Evolutionary conservation across 768 basidiomycete genomes (phyloP).

Genomic region (Termitomyces eurrhizus): DNA sequence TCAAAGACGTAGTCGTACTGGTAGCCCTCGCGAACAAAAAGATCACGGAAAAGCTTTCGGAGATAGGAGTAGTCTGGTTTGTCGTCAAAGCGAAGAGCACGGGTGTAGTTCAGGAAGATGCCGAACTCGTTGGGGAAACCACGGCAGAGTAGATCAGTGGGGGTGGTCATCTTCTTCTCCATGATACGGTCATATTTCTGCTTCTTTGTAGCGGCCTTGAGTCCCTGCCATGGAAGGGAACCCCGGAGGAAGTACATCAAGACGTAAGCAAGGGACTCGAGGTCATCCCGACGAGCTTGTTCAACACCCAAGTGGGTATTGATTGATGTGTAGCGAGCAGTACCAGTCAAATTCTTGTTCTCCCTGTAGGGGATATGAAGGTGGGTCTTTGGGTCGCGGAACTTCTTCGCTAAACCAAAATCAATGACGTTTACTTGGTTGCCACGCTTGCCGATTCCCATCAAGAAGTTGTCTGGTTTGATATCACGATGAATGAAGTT

Average conservation of each 20-base stretch:
- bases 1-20: constrained; percentile 99
- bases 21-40: constrained; percentile 95
- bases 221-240: constrained; percentile 96
- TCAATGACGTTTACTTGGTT: constrained; percentile 99
- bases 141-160: constrained; percentile 94
- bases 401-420: constrained; percentile 99
- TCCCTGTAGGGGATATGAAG: constrained; percentile 99
- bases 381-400: constrained; percentile 99
- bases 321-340: constrained; percentile 98
- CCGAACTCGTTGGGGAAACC: constrained; percentile 99
- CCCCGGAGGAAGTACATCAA: constrained; percentile 99
- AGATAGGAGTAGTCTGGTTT: constrained; percentile 99
- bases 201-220: constrained; percentile 99
- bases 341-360: constrained; percentile 99
- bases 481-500: constrained; percentile 98
- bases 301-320: constrained; percentile 99
- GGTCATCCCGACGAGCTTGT: constrained; percentile 95
- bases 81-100: constrained; percentile 98
- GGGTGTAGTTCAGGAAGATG: constrained; percentile 98
- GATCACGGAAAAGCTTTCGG: constrained; percentile 97
- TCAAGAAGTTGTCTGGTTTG: constrained; percentile 99
- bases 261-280: constrained; percentile 98
- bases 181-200: constrained; percentile 99
- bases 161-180: constrained; percentile 99
- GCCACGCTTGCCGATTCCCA: constrained; percentile 99